These are phyloP conservation scores for Acacia melanoxylon DNA, from an alignment of 306 rosid species.

Conservation along the genomic window DNA sequence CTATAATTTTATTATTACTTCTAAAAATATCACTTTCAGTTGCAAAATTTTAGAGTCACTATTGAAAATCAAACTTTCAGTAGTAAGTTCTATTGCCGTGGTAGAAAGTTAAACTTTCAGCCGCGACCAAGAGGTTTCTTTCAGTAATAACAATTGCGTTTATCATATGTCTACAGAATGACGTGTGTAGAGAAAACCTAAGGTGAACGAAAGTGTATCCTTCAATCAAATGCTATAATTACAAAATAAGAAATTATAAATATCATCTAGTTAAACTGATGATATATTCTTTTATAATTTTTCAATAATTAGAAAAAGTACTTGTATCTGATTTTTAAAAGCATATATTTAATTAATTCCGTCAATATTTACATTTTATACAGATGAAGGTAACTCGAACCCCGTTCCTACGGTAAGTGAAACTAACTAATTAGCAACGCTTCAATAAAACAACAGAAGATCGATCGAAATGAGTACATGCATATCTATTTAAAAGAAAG, in stretches of 20 bases:
- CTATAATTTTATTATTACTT: too few relatives aligned
- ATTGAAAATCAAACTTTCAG: too few relatives aligned
- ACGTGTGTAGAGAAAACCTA: neutral
- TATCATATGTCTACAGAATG: neutral
- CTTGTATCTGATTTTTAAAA: neutral
- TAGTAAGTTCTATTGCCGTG: too few relatives aligned
- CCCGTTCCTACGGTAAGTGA: neutral
- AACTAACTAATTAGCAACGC: neutral
- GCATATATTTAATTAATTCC: too few relatives aligned
- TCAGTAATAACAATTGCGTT: too few relatives aligned
- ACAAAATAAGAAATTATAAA: too few relatives aligned
- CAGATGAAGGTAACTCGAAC: neutral
- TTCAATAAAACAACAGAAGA: neutral
- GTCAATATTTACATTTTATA: too few relatives aligned
- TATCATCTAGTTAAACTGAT: neutral
- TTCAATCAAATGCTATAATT: neutral
- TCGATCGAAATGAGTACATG: neutral
- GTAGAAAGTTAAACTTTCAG: too few relatives aligned
- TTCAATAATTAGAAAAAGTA: too few relatives aligned
- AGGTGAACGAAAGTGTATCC: neutral
- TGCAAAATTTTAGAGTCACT: neutral
- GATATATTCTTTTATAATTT: neutral
- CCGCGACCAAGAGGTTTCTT: too few relatives aligned
- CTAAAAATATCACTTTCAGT: too few relatives aligned
- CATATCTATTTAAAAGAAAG: neutral